Conservation (phyloP, 1,284 basidiomycete species). For the Sporisorium sorghi region DNA sequence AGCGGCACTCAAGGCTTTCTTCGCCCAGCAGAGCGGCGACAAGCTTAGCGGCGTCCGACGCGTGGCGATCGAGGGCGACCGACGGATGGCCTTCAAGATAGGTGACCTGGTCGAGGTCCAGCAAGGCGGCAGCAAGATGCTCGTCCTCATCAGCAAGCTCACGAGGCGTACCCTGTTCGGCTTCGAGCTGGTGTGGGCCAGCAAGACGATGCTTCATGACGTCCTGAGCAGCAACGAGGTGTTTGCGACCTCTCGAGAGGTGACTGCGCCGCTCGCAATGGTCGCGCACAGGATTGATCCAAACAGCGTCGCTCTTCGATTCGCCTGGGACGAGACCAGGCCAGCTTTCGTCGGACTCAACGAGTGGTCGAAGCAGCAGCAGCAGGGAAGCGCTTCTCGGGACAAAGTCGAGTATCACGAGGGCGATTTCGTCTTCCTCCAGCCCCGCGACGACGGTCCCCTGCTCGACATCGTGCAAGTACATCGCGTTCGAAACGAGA, state of each 20-base stretch:
- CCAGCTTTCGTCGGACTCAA: constrained; percentile 18
- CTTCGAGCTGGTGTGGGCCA: background rate
- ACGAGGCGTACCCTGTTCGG: background rate
- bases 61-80: background rate
- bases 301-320: constrained; percentile 6
- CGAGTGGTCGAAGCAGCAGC: constrained; percentile 7
- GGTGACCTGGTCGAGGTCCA: constrained; percentile 21
- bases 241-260: background rate
- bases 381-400: too few species aligned
- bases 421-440: constrained; percentile 35
- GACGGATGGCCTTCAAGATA: background rate
- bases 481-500: constrained; percentile 7
- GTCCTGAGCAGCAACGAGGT: constrained; percentile 9
- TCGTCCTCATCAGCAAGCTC: background rate
- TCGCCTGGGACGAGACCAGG: constrained; percentile 12
- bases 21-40: background rate
- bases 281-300: background rate
- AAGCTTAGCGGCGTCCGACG: background rate
- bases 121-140: background rate
- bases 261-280: background rate
- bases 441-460: background rate
- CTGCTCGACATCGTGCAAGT: constrained; percentile 29
- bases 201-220: constrained; percentile 15
- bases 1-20: constrained; percentile 2
- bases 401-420: constrained; percentile 21